Evolutionary conservation across 176 grass and related monocot genomes (phyloP), one percentile per base, ranked within the genome.

Genomic region (Themeda triandra): DNA sequence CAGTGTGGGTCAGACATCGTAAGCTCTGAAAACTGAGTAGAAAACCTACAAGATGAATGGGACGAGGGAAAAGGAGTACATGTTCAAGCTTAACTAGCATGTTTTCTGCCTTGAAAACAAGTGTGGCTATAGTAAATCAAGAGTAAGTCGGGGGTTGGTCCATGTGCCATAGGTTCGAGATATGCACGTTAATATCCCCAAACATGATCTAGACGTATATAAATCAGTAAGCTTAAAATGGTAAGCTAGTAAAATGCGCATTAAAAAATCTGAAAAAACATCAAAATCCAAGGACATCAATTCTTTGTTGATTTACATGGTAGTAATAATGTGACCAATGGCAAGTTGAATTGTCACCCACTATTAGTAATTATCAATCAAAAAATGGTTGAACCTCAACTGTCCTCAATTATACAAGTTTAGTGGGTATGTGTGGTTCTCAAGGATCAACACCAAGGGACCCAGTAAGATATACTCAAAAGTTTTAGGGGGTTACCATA

Each of bases 1-100:
- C 23, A 59, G 15, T 72, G 23, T 6, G 23, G 15, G 51, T 82
- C 48, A 86, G 6, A 8, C 35, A 77, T 21, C 70, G 42, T 27
- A 64, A 77, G 83, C 39, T 68, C 66, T 75, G 42, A 39, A 66
- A 66, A 77, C 13, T 44, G 23, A 85, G 62, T 69, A 80, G 6
- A 27, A 1, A 73, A 75, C 21, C 33, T 76, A 85, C 24, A 77
- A 40, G 62, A 51, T 75, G 48, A 37, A 84, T 44, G 28, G 66
- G 23, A 32, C 14, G 28, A 80, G 4, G 15, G 23, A 39, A 75
- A 60, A 48, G 27, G 65, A 62, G 18, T 1, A 3, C 23, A 84
- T 35, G 35, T 76, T 78, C 49, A 71, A 62, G 19, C 23, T 74
- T 4, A 44, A 60, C 24, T 21, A 56, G 67, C 14, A 70, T 45